phyloP scores from a whole-genome alignment of 1,139 yeast species.

The Geotrichum europaeum region DNA sequence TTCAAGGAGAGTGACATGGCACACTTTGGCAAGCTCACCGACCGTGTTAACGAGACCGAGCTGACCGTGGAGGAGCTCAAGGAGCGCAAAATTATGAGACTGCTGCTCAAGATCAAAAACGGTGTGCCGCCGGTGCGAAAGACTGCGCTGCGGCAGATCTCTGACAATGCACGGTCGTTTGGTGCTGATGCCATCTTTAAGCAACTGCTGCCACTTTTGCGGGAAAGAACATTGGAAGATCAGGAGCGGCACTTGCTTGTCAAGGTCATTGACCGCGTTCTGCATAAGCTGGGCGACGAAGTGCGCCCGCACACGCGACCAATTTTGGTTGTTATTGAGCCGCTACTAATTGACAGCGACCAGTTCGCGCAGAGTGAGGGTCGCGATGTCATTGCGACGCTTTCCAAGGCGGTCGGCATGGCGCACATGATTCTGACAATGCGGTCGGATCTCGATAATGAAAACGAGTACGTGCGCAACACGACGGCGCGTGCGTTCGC shows the following conservation, averaged over 20 bases:
- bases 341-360: conserved; percentile 77
- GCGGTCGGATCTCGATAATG: conserved; percentile 76
- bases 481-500: conserved; percentile 78
- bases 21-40: conserved; percentile 60
- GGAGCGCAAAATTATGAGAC: conserved; percentile 57
- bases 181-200: conserved; percentile 70
- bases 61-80: conserved; percentile 49
- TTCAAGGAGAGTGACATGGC: conserved; percentile 69
- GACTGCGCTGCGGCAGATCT: conserved; percentile 59
- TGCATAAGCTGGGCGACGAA: conserved; percentile 57
- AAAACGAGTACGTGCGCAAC: conserved; percentile 77
- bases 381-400: conserved; percentile 65
- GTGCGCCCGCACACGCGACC: conserved; percentile 71
- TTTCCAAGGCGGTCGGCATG: conserved; percentile 78
- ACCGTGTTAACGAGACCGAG: conserved; percentile 34
- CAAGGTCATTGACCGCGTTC: conserved; percentile 64
- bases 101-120: conserved; percentile 67
- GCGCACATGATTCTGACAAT: conserved; percentile 69
- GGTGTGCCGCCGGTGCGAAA: conserved; percentile 67
- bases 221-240: conserved; percentile 69
- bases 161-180: conserved; percentile 55
- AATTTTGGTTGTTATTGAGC: conserved; percentile 68
- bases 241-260: conserved; percentile 80
- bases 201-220: conserved; percentile 63
- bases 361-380: conserved; percentile 68